Percentiles rank a stretch among this genome's conserved stretches.
Conservation (phyloP, 2,329 filamentous ascomycete genomes). For the Chaetothyriales sp. region DNA sequence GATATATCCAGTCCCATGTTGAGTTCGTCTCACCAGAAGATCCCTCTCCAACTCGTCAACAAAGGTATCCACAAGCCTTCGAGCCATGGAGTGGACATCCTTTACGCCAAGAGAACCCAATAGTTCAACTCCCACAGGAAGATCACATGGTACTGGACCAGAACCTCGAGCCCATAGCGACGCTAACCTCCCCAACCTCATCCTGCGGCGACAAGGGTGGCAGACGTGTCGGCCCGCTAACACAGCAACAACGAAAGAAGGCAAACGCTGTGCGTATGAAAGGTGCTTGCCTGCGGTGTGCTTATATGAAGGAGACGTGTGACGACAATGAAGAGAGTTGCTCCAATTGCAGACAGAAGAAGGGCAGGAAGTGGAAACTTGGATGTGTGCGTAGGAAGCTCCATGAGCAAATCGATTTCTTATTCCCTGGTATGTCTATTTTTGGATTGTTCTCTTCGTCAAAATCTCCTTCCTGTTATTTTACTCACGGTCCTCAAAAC, state of each 20-base stretch:
- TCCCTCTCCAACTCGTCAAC: constrained; percentile 4
- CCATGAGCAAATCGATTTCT: constrained; percentile 5
- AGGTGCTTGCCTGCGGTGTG: constrained; percentile 13
- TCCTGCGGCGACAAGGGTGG: constrained; percentile 4
- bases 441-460: neutral
- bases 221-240: constrained; percentile 9
- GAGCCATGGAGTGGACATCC: constrained; percentile 8
- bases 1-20: constrained; percentile 5
- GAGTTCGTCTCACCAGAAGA: constrained; percentile 4
- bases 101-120: constrained; percentile 5
- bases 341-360: constrained; percentile 18
- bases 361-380: constrained; percentile 12
- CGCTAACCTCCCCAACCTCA: neutral
- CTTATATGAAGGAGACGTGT: constrained; percentile 14
- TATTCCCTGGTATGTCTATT: neutral
- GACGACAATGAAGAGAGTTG: constrained; percentile 10
- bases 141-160: constrained; percentile 1
- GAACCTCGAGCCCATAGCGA: neutral
- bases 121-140: neutral
- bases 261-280: constrained; percentile 10
- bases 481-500: no score
- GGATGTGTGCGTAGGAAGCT: constrained; percentile 9
- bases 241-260: constrained; percentile 4
- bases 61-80: constrained; percentile 2
- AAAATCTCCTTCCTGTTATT: neutral